Percentiles rank a stretch among this genome's conserved stretches.
phyloP scores from a whole-genome alignment of 495 filamentous ascomycete species.

The Aspergillus diversus region DNA sequence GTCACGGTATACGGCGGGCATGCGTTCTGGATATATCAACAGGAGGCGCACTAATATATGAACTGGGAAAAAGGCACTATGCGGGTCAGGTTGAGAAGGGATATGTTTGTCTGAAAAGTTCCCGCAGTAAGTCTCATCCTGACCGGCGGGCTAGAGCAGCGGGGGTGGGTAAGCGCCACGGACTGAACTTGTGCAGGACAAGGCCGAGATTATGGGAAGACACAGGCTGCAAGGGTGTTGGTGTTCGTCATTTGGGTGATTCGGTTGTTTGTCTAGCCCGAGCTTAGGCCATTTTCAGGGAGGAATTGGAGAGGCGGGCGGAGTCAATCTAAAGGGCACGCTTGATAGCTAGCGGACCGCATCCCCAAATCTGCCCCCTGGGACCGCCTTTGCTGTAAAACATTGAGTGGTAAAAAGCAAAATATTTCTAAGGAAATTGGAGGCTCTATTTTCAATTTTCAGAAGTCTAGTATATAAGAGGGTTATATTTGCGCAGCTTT shows the following conservation, averaged over 20 bases:
- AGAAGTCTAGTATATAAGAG: conserved; percentile 10
- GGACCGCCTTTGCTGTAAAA: conserved; percentile 16
- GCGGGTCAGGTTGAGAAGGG: conserved; percentile 25
- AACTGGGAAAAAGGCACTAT: conserved; percentile 13
- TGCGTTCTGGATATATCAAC: conserved; percentile 11
- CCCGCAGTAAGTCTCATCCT: conserved; percentile 38
- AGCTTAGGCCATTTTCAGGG: conserved; percentile 14
- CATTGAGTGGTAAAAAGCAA: not conserved
- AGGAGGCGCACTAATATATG: conserved; percentile 8
- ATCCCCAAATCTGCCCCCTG: conserved; percentile 16
- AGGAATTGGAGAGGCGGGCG: not conserved
- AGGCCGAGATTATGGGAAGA: conserved; percentile 3
- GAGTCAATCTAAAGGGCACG: not conserved
- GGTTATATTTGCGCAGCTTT: not conserved
- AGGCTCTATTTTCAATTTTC: not conserved
- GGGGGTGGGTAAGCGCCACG: conserved; percentile 19
- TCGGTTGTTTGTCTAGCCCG: not conserved
- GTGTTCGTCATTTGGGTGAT: not conserved
- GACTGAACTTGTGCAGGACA: conserved; percentile 18
- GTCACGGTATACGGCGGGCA: not conserved
- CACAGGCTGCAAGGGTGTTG: not conserved
- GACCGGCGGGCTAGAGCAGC: conserved; percentile 25
- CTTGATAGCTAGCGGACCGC: not conserved
- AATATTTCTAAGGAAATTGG: not conserved
- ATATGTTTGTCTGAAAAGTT: conserved; percentile 32